Evolutionary conservation across 805 yeast species (phyloP), one percentile per base, ranked within the genome.

Genomic region (Komagataella kurtzmanii): DNA sequence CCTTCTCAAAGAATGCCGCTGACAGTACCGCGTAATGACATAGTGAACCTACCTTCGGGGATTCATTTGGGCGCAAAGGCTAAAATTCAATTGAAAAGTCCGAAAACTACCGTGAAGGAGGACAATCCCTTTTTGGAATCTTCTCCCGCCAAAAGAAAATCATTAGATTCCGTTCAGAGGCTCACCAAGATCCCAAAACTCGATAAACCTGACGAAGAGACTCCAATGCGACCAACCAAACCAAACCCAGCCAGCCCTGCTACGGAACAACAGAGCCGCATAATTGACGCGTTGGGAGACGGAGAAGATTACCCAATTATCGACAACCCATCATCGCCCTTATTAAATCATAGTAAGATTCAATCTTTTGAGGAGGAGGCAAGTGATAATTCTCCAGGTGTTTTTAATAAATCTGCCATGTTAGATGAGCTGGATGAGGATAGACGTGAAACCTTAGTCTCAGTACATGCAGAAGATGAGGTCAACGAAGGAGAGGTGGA

Each of bases 1-100:
- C 52, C 52, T 5, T 45, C 52, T 1, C 45, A 55, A 46, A 57
- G 66, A 47, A 55, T 50, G 8, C 66, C 69, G 2, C 53, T 62
- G 50, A 65, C 69, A 10, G 63, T 63, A 17, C 68, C 70, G 36
- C 60, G 69, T 50, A 52, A 60, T 2, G 61, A 60, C 24, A 52
- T 48, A 18, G 46, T 45, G 19, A 44, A 49, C 24, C 36, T 47
- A 21, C 47, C 40, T 7, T 30, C 40, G 2, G 40, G 40, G 40
- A 5, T 30, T 14, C 40, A 10, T 8, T 8, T 30, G 40, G 40
- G 40, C 40, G 40, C 40, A 30, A 30, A 30, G 40, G 40, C 40
- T 30, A 30, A 30, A 8, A 10, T 30, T 12, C 40, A 30, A 10
- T 30, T 30, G 4, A 30, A 14, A 30, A 30, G 40, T 30, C 40